Conservation (phyloP, 2,329 filamentous ascomycete species). For the Scleromitrula shiraiana region DNA sequence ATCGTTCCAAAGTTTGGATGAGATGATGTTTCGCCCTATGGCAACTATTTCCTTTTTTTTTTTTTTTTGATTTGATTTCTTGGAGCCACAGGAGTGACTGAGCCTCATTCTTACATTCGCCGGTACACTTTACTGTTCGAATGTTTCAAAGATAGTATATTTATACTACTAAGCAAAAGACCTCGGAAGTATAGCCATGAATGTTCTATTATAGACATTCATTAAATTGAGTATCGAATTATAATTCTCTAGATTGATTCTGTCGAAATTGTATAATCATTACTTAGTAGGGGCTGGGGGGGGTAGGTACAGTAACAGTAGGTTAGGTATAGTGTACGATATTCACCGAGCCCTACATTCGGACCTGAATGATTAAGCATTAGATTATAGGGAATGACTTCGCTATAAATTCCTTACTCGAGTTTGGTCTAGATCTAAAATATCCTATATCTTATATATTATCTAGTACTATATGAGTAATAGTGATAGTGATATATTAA, state of each 20-base stretch:
- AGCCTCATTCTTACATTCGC: neutral
- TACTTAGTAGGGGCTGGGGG: too few species aligned
- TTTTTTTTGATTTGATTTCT: neutral
- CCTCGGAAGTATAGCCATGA: too few species aligned
- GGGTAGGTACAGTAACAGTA: too few species aligned
- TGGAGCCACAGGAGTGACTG: slow-evolving; percentile 1
- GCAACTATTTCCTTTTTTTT: neutral
- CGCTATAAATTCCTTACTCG: neutral
- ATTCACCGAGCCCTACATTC: neutral
- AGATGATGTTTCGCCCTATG: neutral
- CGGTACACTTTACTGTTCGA: neutral
- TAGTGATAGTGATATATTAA: too few species aligned
- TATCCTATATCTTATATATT: too few species aligned
- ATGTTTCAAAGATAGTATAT: neutral
- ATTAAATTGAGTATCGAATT: slow-evolving; percentile 1
- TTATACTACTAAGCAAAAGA: neutral
- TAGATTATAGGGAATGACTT: neutral
- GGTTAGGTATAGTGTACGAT: neutral
- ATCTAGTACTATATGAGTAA: too few species aligned
- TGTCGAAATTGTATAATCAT: too few species aligned
- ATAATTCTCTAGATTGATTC: neutral
- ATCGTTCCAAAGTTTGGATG: neutral
- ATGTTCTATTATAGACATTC: neutral
- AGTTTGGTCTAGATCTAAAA: neutral
- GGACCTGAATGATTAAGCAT: neutral